A percentile compares a stretch with the other conserved stretches of the same genome.
These are phyloP conservation scores for Dentipellis fragilis DNA, from an alignment of 768 basidiomycete genomes.

Conservation along the genomic window DNA sequence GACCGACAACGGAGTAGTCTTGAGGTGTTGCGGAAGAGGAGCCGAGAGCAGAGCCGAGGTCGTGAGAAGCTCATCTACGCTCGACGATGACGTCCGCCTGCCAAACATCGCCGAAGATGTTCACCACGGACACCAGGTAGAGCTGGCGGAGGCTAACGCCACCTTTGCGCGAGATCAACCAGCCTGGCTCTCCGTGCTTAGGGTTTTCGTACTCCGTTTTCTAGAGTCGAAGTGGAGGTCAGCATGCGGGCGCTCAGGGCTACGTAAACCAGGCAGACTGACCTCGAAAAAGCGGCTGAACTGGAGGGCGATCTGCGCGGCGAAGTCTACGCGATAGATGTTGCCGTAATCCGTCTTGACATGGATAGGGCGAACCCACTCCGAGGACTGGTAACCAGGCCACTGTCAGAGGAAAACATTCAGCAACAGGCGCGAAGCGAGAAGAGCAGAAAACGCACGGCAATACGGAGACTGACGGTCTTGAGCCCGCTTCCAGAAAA, in stretches of 20 bases:
- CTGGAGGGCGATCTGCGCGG: not conserved
- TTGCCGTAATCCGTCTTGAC: not conserved
- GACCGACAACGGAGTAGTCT: too few relatives aligned
- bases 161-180: not conserved
- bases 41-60: too few relatives aligned
- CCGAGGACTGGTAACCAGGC: not conserved
- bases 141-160: not conserved
- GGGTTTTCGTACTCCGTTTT: not conserved
- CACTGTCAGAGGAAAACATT: not conserved
- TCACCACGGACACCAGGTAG: not conserved
- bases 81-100: constrained; percentile 1
- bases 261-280: not conserved
- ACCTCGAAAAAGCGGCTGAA: not conserved
- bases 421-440: not conserved
- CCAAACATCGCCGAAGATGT: constrained; percentile 2
- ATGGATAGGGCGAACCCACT: not conserved
- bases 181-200: not conserved
- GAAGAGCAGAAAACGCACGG: not conserved
- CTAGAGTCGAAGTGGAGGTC: not conserved
- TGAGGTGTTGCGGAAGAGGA: too few relatives aligned
- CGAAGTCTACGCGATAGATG: not conserved
- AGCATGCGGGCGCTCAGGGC: not conserved
- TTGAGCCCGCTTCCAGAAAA: not conserved
- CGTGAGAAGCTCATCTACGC: too few relatives aligned
- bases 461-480: not conserved